Evolutionary conservation across 305 asterid species (phyloP).

Genomic region (Solanum chacoense): DNA sequence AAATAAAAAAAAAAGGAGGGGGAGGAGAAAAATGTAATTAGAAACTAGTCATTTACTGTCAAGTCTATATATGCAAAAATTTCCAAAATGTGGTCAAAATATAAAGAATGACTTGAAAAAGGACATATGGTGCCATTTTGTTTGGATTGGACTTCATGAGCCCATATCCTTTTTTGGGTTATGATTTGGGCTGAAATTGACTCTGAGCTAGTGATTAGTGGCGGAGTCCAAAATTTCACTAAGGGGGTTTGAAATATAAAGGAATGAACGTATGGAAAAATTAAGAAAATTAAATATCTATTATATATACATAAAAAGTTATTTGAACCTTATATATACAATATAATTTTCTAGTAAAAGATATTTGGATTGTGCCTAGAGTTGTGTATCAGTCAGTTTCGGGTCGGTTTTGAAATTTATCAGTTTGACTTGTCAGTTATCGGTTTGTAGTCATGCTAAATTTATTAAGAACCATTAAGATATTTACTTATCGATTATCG

Average conservation of each 20-base stretch:
- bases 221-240: neutral
- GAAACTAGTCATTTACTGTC: neutral
- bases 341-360: neutral
- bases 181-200: neutral
- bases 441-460: neutral
- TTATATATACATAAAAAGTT: neutral
- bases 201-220: neutral
- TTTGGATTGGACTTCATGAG: neutral
- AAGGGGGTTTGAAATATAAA: neutral
- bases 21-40: neutral
- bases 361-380: neutral
- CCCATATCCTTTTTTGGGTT: neutral
- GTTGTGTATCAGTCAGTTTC: neutral
- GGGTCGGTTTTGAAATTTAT: neutral
- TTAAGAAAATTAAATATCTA: neutral
- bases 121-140: neutral
- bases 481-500: neutral
- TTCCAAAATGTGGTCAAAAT: neutral
- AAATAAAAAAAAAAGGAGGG: too few species aligned
- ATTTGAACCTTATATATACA: neutral
- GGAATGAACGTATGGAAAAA: neutral
- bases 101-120: neutral
- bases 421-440: neutral
- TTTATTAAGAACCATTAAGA: too few species aligned
- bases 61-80: neutral